Evolutionary conservation across 2,329 filamentous ascomycete species (phyloP), one percentile per base, ranked within the genome.

Genomic region (Onygenales sp.): DNA sequence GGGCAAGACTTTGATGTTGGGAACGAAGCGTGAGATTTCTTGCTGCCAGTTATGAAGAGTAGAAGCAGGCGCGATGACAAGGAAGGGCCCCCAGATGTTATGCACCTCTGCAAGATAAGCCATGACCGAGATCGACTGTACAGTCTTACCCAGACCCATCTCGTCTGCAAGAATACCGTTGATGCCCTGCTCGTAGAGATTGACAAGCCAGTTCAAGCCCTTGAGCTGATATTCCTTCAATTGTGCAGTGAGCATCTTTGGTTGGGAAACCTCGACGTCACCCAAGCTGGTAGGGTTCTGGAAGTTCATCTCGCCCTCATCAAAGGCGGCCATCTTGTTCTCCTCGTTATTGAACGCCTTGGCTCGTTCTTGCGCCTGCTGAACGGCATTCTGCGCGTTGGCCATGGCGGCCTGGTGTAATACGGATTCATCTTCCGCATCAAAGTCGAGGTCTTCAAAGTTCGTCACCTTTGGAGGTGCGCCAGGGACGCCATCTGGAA

Each of bases 21-120:
- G 93, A 2, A 98, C 91, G 68, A 98, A 98, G 68, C 83, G 91
- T 56, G 88, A 82, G 59, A 98, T 95, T 75, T 98, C 93, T 69
- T 98, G 93, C 70, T 98, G 91, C 93, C 93, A 98, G 67, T 98
- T 98, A 83, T 98, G 92, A 54, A 98, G 76, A 1, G 93, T 98
- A 0, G 91, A 96, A 0, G 93, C 90, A 0, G 93, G 93, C 0
- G 93, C 93, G 57, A 98, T 94, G 59, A 98, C 93, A 48, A 98
- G 73, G 76, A 96, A 97, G 0, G 93, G 93, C 6, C 93, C 93
- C 93, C 92, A 97, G 61, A 97, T 95, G 66, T 95, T 91, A 76
- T 98, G 90, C 63, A 91, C 87, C 74, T 98, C 92, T 2, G 93
- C 93, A 34, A 98, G 84, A 66, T 98, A 97, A 1, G 91, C 91